A percentile compares a stretch with the other conserved stretches of the same genome.
phyloP scores from a whole-genome alignment of 192 early-diverging fungal species.

The Rhizoclosmatium sp. region DNA sequence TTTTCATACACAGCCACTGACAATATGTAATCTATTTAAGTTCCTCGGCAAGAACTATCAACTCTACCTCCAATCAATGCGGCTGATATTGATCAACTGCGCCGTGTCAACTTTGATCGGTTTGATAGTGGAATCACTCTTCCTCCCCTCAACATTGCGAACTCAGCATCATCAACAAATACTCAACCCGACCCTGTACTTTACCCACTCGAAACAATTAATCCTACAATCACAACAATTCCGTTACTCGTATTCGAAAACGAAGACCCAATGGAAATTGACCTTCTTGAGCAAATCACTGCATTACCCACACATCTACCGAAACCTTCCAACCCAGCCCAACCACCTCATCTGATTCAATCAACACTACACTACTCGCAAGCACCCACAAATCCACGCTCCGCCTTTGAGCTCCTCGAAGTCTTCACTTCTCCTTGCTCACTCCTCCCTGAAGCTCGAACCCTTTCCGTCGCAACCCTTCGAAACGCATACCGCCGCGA shows the following conservation, averaged over 20 bases:
- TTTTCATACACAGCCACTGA: no score
- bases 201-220: background rate
- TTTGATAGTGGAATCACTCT: background rate
- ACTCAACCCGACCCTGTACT: background rate
- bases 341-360: slow-evolving; percentile 22
- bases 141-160: background rate
- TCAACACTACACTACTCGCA: slow-evolving; percentile 17
- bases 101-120: slow-evolving; percentile 15
- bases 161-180: background rate
- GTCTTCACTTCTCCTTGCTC: slow-evolving; percentile 28
- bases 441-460: slow-evolving; percentile 29
- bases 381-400: slow-evolving; percentile 22
- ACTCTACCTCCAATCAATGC: background rate
- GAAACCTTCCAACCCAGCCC: background rate
- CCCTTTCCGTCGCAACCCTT: slow-evolving; percentile 20
- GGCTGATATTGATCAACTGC: background rate
- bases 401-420: slow-evolving; percentile 37
- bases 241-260: slow-evolving; percentile 9
- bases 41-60: background rate
- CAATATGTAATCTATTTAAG: no score
- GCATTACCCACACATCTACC: background rate
- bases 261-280: slow-evolving; percentile 5
- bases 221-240: slow-evolving; percentile 9
- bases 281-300: slow-evolving; percentile 1
- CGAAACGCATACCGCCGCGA: slow-evolving; percentile 40